phyloP scores from a whole-genome alignment of 768 basidiomycete genomes.

The Mrakia blollopis region DNA sequence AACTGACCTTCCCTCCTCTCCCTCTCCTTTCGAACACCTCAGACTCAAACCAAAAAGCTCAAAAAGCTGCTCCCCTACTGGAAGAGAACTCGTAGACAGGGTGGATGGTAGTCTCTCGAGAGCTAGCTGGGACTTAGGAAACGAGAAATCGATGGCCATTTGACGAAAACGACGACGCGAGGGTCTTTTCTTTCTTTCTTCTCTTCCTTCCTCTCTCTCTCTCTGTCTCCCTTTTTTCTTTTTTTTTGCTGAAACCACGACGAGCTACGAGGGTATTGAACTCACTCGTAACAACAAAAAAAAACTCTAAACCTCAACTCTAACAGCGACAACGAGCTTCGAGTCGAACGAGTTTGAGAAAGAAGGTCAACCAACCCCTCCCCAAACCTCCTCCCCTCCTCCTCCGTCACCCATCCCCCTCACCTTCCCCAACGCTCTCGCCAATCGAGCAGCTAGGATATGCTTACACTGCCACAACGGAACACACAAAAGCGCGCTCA shows the following conservation, averaged over 20 bases:
- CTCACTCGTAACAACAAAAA: no score
- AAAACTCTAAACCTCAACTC: no score
- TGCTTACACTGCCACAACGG: slow-evolving; percentile 7
- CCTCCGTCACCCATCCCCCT: background rate
- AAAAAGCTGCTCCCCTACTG: slow-evolving; percentile 31
- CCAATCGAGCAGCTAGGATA: slow-evolving; percentile 10
- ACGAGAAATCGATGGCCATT: background rate
- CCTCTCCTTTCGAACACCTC: background rate
- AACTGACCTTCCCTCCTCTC: no score
- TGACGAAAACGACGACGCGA: background rate
- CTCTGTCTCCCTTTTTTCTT: no score
- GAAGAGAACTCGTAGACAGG: slow-evolving; percentile 19
- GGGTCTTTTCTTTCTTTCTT: no score
- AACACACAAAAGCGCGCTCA: background rate
- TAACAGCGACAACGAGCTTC: no score
- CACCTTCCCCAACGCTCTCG: slow-evolving; percentile 1
- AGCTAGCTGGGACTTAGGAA: no score
- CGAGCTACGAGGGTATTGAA: no score
- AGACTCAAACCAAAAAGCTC: slow-evolving; percentile 31
- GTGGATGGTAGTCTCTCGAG: slow-evolving; percentile 29
- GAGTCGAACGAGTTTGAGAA: no score
- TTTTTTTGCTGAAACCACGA: no score
- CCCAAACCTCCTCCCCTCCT: background rate
- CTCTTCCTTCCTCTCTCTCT: no score
- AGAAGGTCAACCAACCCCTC: background rate